A percentile compares a stretch with the other conserved stretches of the same genome.
Evolutionary conservation across 2,329 filamentous ascomycete species (phyloP).

Genomic region (Pseudogymnoascus destructans): DNA sequence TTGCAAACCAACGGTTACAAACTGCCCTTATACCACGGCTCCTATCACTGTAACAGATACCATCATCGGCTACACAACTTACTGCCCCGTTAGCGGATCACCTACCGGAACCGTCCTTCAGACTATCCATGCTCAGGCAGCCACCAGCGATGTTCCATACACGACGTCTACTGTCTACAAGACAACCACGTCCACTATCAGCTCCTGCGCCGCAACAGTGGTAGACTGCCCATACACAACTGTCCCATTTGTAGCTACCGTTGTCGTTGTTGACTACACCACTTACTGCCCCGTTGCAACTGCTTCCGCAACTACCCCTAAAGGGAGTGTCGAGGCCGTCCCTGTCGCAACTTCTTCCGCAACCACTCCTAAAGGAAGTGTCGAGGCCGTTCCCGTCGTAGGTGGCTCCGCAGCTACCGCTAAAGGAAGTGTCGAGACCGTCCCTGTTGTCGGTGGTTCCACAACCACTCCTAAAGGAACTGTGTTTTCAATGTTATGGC

Average conservation of each 20-base stretch:
- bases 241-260: slow-evolving; percentile 15
- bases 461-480: neutral
- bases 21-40: neutral
- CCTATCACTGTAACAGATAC: neutral
- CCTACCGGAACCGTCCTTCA: slow-evolving; percentile 17
- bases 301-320: neutral
- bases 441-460: slow-evolving; percentile 1
- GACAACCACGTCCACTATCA: slow-evolving; percentile 22
- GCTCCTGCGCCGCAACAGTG: neutral
- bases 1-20: neutral
- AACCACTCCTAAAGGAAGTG: no score
- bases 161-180: neutral
- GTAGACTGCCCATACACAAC: slow-evolving; percentile 22
- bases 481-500: no score
- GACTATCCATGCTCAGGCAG: slow-evolving; percentile 19
- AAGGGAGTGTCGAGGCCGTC: no score
- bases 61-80: slow-evolving; percentile 21
- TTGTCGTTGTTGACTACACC: neutral
- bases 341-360: no score
- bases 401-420: no score
- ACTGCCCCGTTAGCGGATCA: slow-evolving; percentile 13
- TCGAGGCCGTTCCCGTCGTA: no score
- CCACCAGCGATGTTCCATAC: slow-evolving; percentile 11
- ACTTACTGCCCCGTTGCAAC: neutral
- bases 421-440: slow-evolving; percentile 2